Conservation (phyloP, 768 basidiomycete species). For the Lepiota venenata region DNA sequence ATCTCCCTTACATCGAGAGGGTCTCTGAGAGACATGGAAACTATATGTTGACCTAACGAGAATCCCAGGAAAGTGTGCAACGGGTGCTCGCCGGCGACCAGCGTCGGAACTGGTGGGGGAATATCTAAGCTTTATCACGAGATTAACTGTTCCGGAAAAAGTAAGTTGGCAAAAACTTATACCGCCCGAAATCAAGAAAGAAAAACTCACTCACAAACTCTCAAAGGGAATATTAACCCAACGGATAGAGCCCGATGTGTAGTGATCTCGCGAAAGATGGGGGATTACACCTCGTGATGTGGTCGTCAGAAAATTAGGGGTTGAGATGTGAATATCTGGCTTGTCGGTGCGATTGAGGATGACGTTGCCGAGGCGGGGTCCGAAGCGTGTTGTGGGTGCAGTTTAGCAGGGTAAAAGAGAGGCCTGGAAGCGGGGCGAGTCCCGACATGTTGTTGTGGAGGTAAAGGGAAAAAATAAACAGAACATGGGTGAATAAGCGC, state of each 20-base stretch:
- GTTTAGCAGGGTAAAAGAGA: slow-evolving; percentile 15
- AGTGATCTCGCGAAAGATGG: slow-evolving; percentile 68
- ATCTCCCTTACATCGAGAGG: slow-evolving; percentile 61
- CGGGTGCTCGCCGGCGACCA: slow-evolving; percentile 47
- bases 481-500: too few species aligned
- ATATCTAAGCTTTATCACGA: slow-evolving; percentile 75
- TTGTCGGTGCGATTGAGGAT: slow-evolving; percentile 19
- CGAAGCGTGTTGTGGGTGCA: slow-evolving; percentile 20
- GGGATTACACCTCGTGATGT: slow-evolving; percentile 76
- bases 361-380: slow-evolving; percentile 33
- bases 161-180: too few species aligned
- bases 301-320: slow-evolving; percentile 57
- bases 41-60: slow-evolving; percentile 39
- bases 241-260: slow-evolving; percentile 43
- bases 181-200: too few species aligned
- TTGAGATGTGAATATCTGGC: slow-evolving; percentile 38
- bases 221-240: slow-evolving; percentile 78
- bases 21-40: slow-evolving; percentile 64
- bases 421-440: background rate
- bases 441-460: slow-evolving; percentile 8
- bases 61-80: slow-evolving; percentile 70
- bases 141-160: too few species aligned
- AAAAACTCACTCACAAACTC: slow-evolving; percentile 77
- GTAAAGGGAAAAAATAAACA: background rate
- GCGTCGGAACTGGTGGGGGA: slow-evolving; percentile 60